Base-by-base conservation (phyloP, 1,284 basidiomycete species). In the Pascua guehoae region DNA sequence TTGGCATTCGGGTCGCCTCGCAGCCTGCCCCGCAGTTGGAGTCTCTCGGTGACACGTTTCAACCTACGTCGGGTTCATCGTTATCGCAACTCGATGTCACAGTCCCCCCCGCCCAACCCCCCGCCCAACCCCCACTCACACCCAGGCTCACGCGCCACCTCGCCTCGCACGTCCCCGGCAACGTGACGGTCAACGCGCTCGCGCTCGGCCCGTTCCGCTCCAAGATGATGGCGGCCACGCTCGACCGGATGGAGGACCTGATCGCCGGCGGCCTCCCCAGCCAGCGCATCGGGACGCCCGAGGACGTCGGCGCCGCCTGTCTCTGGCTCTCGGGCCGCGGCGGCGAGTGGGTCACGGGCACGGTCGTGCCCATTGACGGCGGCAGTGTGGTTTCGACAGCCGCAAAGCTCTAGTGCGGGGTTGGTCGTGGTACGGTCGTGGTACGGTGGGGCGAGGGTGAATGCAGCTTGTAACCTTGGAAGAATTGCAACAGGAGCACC, bases 101-200 rank as follows among this genome's bases (percentile, higher is more conserved):
- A 32, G n/a, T 32, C 24, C 24, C 24, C 24, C 24, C 24, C 24
- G 7, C 24, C 24, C 24, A n/a, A n/a, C 24, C 24, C 7, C 24
- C 24, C 7, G 7, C 24, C 3, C 24, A 32, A 32, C 24, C 3
- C 24, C 24, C 18, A 12, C 47, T 49, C 4, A 49, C 39, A n/a
- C 11, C 40, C 67, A 86, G 86, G 54, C 75, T 88, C 46, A 85
- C 85, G 56, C 78, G 82, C 17, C 82, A 85, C 62, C 77, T 88
- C 32, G 86, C 83, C 1, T 81, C 81, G 15, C 76, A 83, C 12
- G 79, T 88, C 12, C 86, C 85, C 0, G 83, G 86, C 57, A 81
- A 82, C 2, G 84, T 88, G 62, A 82, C 83, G 15, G 84, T 84
- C 69, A 88, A 88, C 69, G 84, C 84, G 7, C 83, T 88, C 57